Percentiles rank a stretch among this genome's conserved stretches.
phyloP scores from a whole-genome alignment of 2,329 filamentous ascomycete species.

The Calonectria pauciramosa region DNA sequence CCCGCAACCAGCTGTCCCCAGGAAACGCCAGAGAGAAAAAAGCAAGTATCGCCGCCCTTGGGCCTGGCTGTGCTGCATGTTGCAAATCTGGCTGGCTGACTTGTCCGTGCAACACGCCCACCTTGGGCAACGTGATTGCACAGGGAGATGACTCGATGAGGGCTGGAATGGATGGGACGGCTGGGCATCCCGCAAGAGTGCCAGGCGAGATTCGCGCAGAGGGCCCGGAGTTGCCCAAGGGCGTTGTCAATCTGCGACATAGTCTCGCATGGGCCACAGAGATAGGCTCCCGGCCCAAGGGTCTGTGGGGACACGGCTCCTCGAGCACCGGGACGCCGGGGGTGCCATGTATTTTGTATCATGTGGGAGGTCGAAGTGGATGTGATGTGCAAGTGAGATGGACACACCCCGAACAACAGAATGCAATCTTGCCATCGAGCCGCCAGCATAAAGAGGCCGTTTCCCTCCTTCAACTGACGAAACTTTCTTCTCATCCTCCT shows the following conservation, averaged over 20 bases:
- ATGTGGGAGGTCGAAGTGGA: slow-evolving; percentile 24
- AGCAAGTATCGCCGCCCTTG: background rate
- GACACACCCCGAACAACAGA: slow-evolving; percentile 27
- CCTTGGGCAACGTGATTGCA: background rate
- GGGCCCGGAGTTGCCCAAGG: slow-evolving; percentile 8
- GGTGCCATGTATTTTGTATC: slow-evolving; percentile 35
- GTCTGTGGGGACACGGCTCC: slow-evolving; percentile 21
- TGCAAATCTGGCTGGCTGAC: background rate
- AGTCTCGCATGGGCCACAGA: slow-evolving; percentile 37
- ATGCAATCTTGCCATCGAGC: slow-evolving; percentile 20
- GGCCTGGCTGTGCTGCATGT: background rate
- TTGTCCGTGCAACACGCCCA: slow-evolving; percentile 1
- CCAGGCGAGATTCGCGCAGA: background rate
- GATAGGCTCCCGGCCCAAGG: slow-evolving; percentile 35
- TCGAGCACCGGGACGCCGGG: slow-evolving; percentile 29
- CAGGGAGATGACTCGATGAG: background rate
- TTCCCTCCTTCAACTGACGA: slow-evolving; percentile 38
- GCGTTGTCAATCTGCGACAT: slow-evolving; percentile 33
- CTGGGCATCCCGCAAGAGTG: background rate
- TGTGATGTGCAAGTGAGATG: slow-evolving; percentile 29
- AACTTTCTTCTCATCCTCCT: slow-evolving; percentile 9
- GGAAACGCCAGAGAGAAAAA: background rate
- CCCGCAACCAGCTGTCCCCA: background rate
- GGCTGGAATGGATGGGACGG: slow-evolving; percentile 17
- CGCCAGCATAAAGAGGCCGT: slow-evolving; percentile 47